Evolutionary conservation across 2,329 filamentous ascomycete genomes (phyloP), one percentile per base, ranked within the genome.

Genomic region (Pseudocercospora fuligena): DNA sequence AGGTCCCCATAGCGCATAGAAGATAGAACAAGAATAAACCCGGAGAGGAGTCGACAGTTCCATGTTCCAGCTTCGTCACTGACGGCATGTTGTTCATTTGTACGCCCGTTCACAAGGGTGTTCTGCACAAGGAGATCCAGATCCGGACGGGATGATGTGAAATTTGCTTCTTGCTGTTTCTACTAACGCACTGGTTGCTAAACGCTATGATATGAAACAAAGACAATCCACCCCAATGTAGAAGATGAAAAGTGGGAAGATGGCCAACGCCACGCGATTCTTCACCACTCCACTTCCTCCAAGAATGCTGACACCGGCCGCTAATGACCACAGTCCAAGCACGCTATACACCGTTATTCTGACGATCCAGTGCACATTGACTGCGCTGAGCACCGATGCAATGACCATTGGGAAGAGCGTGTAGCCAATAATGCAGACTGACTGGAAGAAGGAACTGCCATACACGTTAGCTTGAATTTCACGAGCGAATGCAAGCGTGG

Each of bases 401-500:
- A 99, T 92, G 73, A 98, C 95, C 61, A 99, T 88, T 1, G 95
- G 95, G 82, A 99, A 99, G 64, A 99, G 88, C 0, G 95, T 99
- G 81, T 99, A 99, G 54, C 95, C 95, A 78, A 99, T 99, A 74
- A 99, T 96, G 80, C 94, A 98, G 72, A 99, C 88, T 65, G 93
- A 97, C 80, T 99, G 95, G 76, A 97, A 95, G 80, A 99, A 99
- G 19, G 95, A 97, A 75, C 94, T 98, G 77, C 60, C 29, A 19
- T 33, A 5, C 27, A 21, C 60, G 78, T 81, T 70, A 80, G 75
- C 66, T 47, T 40, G 40, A 74, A n/a, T 12, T 57, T 21, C 21
- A 1, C 11, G 16, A n/a, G 61, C 46, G 16, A 54, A 61, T 2
- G 8, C 11, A 56, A 60, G 27, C 36, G n/a, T n/a, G 64, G 4